Percentiles rank a stretch among this genome's conserved stretches.
Evolutionary conservation across 2,329 filamentous ascomycete genomes (phyloP).

Genomic region (Juglanconis sp.): DNA sequence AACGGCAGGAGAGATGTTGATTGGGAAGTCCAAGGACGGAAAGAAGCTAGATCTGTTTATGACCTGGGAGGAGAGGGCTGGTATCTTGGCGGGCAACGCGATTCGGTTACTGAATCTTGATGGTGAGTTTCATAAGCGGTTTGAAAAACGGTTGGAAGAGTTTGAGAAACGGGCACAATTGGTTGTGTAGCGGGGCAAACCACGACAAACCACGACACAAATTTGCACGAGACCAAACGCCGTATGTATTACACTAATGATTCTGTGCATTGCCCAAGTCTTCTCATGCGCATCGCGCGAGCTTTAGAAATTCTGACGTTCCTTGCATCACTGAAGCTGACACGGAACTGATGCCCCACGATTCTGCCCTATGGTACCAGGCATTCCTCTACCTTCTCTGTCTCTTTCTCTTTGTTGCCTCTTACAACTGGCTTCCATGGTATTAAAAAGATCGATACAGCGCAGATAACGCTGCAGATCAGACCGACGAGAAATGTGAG

Average conservation of each 20-base stretch:
- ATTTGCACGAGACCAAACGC: too few relatives aligned
- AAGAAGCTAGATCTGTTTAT: conserved; percentile 25
- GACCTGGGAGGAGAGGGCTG: conserved; percentile 29
- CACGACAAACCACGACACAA: too few relatives aligned
- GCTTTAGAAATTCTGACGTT: too few relatives aligned
- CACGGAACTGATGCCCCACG: too few relatives aligned
- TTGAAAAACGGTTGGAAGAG: conserved; percentile 21
- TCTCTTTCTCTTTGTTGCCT: neutral
- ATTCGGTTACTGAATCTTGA: conserved; percentile 30
- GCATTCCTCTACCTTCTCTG: neutral
- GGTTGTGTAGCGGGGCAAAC: neutral
- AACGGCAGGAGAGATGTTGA: conserved; percentile 31
- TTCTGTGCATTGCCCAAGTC: too few relatives aligned
- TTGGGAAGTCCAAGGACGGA: conserved; percentile 21
- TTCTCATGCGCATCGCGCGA: too few relatives aligned
- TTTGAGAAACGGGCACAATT: conserved; percentile 19
- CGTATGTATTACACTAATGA: too few relatives aligned
- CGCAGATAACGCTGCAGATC: neutral
- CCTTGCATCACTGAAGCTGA: too few relatives aligned
- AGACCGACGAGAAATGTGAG: neutral
- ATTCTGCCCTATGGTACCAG: neutral
- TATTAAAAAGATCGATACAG: neutral
- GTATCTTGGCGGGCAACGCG: conserved; percentile 30
- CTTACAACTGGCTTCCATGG: neutral
- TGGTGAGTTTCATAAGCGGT: conserved; percentile 23